Base-by-base conservation (phyloP, 352 stramenopile species). In the Phytopythium ostracodes region DNA sequence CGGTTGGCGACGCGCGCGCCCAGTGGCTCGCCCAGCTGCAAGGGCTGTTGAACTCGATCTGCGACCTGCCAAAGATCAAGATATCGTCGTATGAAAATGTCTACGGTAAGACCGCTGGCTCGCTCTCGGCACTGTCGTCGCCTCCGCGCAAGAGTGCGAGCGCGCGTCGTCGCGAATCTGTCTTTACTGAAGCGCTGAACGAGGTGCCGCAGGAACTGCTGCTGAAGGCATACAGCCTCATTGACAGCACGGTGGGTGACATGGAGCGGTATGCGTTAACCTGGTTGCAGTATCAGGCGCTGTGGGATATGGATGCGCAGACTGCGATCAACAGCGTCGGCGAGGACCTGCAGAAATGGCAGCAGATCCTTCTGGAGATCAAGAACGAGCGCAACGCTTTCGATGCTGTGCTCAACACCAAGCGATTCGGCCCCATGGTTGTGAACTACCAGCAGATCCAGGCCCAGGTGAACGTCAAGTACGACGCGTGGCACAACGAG, bases 401-500 rank as follows among this genome's bases (percentile, higher is more conserved):
- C 55, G 97, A 99, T 71, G 91, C 87, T 6, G 68, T 91, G 54
- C 75, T 96, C 66, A 80, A 88, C 77, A 87, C 88, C n/a, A 94
- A 94, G 60, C 65, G 71, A 15, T 99, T 96, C 75, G 97, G 70
- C 64, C 96, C 67, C 12, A 84, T 98, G 60, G 66, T 86, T 6
- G 79, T 98, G 20, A 96, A 97, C 71, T 96, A 97, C 59, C 84
- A 97, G 68, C 87, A 97, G 75, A 88, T 97, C 15, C 91, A 97
- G 68, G 86, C 91, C 4, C 83, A 96, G 68, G 88, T 96, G 49
- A 99, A 98, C 65, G 82, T 99, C 42, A 99, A 99, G 72, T 99
- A 99, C 76, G 98, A 99, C 71, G 97, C 96, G 4, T 99, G 97
- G 96, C 97, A 99, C 68, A 99, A 98, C 60, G 96, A 99, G 63